phyloP scores from a whole-genome alignment of 495 filamentous ascomycete species.

The Penicillium cosmopolitanum region DNA sequence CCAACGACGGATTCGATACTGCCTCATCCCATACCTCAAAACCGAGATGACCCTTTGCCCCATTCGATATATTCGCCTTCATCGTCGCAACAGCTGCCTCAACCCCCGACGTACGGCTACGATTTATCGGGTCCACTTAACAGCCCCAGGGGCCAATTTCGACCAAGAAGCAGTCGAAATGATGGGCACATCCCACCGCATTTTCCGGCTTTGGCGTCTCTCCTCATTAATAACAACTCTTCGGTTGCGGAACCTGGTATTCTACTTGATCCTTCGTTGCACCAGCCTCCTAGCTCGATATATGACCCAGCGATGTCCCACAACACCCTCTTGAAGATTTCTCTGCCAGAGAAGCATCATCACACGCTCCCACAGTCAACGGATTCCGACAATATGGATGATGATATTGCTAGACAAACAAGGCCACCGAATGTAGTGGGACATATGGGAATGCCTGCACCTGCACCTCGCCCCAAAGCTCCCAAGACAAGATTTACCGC shows the following conservation, averaged over 20 bases:
- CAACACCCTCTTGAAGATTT: constrained; percentile 24
- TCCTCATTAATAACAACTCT: not conserved
- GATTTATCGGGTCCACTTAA: constrained; percentile 33
- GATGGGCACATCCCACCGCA: not conserved
- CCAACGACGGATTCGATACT: constrained; percentile 35
- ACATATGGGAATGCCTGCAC: constrained; percentile 78
- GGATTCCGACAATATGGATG: not conserved
- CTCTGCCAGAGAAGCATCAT: constrained; percentile 62
- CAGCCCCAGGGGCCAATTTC: constrained; percentile 41
- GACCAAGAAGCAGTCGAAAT: constrained; percentile 32
- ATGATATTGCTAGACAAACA: constrained; percentile 4
- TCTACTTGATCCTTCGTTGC: constrained; percentile 1
- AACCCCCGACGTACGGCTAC: constrained; percentile 39
- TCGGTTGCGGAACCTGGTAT: not conserved
- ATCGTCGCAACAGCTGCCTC: constrained; percentile 33
- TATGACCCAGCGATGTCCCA: constrained; percentile 1
- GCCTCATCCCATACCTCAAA: constrained; percentile 31
- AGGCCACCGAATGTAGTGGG: constrained; percentile 72
- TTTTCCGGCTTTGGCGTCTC: not conserved
- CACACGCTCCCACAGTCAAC: constrained; percentile 34
- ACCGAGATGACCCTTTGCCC: constrained; percentile 32
- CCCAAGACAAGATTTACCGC: constrained; percentile 90
- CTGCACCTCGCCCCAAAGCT: constrained; percentile 73
- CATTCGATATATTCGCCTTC: constrained; percentile 32
- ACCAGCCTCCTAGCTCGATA: not conserved